Conservation (phyloP, 768 basidiomycete genomes). For the Boletus vinaceobasis region DNA sequence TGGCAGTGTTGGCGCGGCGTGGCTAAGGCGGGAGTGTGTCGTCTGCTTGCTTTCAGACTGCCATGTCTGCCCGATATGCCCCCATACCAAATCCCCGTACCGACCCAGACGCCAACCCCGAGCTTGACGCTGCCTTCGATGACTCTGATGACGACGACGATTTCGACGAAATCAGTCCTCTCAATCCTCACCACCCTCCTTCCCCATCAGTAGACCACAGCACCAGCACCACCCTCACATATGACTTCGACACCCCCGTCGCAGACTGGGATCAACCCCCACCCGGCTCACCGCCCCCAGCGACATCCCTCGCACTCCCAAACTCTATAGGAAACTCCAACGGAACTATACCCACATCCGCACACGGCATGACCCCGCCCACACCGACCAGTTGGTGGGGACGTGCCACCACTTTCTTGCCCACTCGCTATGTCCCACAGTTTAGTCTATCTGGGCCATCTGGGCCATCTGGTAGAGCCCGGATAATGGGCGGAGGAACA, state of each 20-base stretch:
- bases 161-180: slow-evolving; percentile 44
- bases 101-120: slow-evolving; percentile 46
- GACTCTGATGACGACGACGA: slow-evolving; percentile 68
- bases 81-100: slow-evolving; percentile 59
- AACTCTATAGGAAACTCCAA: slow-evolving; percentile 75
- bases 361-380: slow-evolving; percentile 25
- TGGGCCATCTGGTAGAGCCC: slow-evolving; percentile 33
- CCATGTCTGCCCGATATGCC: slow-evolving; percentile 61
- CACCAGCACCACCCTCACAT: slow-evolving; percentile 39
- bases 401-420: slow-evolving; percentile 54
- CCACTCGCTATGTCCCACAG: slow-evolving; percentile 45
- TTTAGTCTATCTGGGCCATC: slow-evolving; percentile 40
- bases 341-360: slow-evolving; percentile 56
- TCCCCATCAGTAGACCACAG: slow-evolving; percentile 17
- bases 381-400: slow-evolving; percentile 47
- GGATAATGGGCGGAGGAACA: slow-evolving; percentile 57
- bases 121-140: slow-evolving; percentile 88
- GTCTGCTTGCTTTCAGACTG: neutral
- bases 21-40: neutral
- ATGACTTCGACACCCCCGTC: slow-evolving; percentile 72
- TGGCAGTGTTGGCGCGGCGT: slow-evolving; percentile 11
- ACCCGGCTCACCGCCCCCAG: slow-evolving; percentile 75
- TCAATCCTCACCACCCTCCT: slow-evolving; percentile 40
- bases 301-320: slow-evolving; percentile 61
- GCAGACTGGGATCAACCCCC: slow-evolving; percentile 75